Conservation (phyloP, 371 early-diverging fungal species). For the Syncephalastrum monosporum region DNA sequence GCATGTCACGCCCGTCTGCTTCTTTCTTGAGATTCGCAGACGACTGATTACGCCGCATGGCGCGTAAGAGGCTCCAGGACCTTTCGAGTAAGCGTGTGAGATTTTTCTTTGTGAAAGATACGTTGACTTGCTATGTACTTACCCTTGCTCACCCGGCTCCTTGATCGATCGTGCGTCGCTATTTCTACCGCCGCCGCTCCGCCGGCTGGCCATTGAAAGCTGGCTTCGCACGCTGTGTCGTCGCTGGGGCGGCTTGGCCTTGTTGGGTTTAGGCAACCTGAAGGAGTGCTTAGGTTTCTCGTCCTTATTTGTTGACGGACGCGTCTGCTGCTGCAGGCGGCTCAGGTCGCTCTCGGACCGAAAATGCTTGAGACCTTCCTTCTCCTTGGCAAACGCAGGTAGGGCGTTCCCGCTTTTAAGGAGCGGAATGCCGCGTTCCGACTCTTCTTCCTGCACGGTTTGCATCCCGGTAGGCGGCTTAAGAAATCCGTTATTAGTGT, state of each 20-base stretch:
- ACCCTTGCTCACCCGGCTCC: too few species aligned
- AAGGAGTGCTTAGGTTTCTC: background rate
- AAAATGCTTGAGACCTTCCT: conserved; percentile 21
- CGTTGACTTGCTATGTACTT: background rate
- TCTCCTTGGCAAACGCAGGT: background rate
- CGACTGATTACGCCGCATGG: conserved; percentile 12
- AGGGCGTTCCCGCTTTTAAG: background rate
- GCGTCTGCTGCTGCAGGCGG: conserved; percentile 16
- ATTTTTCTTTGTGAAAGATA: background rate
- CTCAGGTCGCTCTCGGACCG: conserved; percentile 40
- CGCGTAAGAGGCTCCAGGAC: conserved; percentile 13
- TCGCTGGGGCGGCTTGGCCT: conserved; percentile 1
- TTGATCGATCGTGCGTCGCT: too few species aligned
- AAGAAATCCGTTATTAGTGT: background rate
- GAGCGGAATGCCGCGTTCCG: background rate
- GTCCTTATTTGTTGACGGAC: background rate
- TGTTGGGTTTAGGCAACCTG: background rate
- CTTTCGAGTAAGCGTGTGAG: background rate
- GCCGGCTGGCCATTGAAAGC: background rate
- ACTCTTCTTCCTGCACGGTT: background rate
- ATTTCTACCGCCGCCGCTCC: too few species aligned
- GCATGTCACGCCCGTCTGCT: too few species aligned
- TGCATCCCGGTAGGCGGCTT: too few species aligned
- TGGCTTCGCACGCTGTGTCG: conserved; percentile 3
- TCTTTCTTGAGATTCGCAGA: conserved; percentile 6